phyloP scores from a whole-genome alignment of 129 eudicot species.

The Centrapalus pauciflorus region DNA sequence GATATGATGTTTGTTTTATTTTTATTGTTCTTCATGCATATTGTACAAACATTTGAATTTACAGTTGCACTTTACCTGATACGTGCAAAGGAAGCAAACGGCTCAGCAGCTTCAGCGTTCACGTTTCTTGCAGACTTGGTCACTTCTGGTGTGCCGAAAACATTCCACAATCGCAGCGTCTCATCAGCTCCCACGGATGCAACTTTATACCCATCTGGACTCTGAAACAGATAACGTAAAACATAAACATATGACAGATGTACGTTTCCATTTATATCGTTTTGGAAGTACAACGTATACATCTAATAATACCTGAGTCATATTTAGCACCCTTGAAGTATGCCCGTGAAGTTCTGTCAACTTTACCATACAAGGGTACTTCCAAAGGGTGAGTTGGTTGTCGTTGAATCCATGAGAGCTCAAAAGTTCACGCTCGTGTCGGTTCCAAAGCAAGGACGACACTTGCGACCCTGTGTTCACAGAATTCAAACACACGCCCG shows the following conservation, averaged over 20 bases:
- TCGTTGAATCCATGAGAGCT: slow-evolving; percentile 63
- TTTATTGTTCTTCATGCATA: too few relatives aligned
- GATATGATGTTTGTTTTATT: too few relatives aligned
- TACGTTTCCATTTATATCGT: not conserved
- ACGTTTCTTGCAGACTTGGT: slow-evolving; percentile 26
- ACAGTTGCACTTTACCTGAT: slow-evolving; percentile 34
- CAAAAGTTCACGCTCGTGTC: slow-evolving; percentile 47
- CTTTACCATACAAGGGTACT: slow-evolving; percentile 64
- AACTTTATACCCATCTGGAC: slow-evolving; percentile 70
- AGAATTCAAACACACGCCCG: slow-evolving; percentile 54
- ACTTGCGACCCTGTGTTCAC: slow-evolving; percentile 67
- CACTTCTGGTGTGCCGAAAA: slow-evolving; percentile 45
- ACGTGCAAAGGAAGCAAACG: slow-evolving; percentile 45
- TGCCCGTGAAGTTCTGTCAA: slow-evolving; percentile 55
- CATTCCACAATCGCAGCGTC: slow-evolving; percentile 63
- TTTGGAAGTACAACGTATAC: not conserved
- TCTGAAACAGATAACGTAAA: slow-evolving; percentile 31
- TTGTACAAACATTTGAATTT: too few relatives aligned
- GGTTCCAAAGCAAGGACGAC: slow-evolving; percentile 51
- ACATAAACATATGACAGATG: not conserved
- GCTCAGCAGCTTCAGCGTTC: slow-evolving; percentile 49
- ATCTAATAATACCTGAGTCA: slow-evolving; percentile 79
- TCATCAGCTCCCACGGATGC: slow-evolving; percentile 67
- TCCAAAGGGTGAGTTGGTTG: slow-evolving; percentile 64
- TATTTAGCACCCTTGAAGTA: slow-evolving; percentile 52